Base-by-base conservation (phyloP, 148 eudicot species). In the Fagopyrum esculentum region DNA sequence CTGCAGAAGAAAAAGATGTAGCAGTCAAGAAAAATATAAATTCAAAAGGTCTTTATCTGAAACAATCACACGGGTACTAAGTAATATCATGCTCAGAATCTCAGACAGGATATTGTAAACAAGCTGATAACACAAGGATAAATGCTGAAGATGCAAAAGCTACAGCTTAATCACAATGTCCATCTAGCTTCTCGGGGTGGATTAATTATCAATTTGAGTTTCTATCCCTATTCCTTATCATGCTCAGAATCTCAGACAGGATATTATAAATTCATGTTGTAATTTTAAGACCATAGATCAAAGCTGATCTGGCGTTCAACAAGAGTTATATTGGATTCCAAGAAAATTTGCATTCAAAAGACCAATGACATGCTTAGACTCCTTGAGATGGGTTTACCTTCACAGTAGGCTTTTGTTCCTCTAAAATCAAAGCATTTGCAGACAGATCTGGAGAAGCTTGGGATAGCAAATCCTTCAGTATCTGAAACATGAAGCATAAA, bases 381-480 rank as follows among this genome's bases (percentile, higher is more conserved):
- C 71, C 10, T 22, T 22, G 26, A 22, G 26, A 4, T 49, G 44
- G 63, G 68, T 74, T 86, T 73, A 93, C 97, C 89, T 87, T 76
- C 45, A 78, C 72, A n/a, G 85, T 70, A 59, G 80, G 78, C 73
- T 86, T 90, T 19, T 84, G 69, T 22, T 81, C 89, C 46, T 84
- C 89, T 74, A 78, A 74, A 73, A 84, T 82, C 45, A 80, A 79
- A 56, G 82, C 76, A 76, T 78, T 81, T 2, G 17, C 46, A 26
- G 64, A 61, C 71, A 74, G 80, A 49, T 73, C 76, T 56, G 81
- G 83, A 45, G 79, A 95, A 85, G 89, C 96, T 90, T 47, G 98
- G 98, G 84, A 95, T 90, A 78, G 87, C 97, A 84, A 86, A 95
- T 81, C 96, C 93, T 74, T 95, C 98, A 78, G 87, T 92, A 78